Base-by-base conservation (phyloP, 768 basidiomycete species). In the Gyrodon lividus region DNA sequence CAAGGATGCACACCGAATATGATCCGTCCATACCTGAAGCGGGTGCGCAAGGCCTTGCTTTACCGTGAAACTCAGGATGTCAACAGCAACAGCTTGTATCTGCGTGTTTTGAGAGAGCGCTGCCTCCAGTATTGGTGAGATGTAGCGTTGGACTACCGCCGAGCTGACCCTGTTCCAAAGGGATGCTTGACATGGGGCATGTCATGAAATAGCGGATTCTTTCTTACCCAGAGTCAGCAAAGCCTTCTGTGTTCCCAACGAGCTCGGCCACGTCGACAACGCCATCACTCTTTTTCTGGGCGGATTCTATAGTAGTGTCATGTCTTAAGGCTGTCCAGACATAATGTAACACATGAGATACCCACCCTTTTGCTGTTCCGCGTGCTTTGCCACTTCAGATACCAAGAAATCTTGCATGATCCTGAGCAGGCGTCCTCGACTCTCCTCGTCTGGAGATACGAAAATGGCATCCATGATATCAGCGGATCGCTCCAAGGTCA, bases 31-130 rank as follows among this genome's bases (percentile, higher is more conserved):
- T 61, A 88, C 90, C 75, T 92, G 89, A 6, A 99, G 77, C 0
- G 97, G 97, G 70, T 98, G 95, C 5, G 93, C 92, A 46, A 98
- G 77, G 3, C 97, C 97, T 69, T 98, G 96, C 62, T 88, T 92
- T 56, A 98, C 84, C 0, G 94, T 96, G 61, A 97, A 96, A 28
- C 82, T 87, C 48, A 99, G 70, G 39, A 98, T 88, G 56, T 98
- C 95, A 46, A 98, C 80, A 6, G 95, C 96, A 19, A 87, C 78
- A 17, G 79, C 77, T 65, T 96, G 93, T 37, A 89, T 89, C 46
- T 81, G 81, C 2, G 74, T 56, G 57, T 87, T 79, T 47, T 77
- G 76, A 2, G 92, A 89, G 19, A 94, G 67, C 0, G 91, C 89
- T 0, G 93, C 89, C 1, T 86, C 78, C 34, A 98, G 72, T 45